Evolutionary conservation across 192 early-diverging fungal genomes (phyloP).

Genomic region (Podila horticola): DNA sequence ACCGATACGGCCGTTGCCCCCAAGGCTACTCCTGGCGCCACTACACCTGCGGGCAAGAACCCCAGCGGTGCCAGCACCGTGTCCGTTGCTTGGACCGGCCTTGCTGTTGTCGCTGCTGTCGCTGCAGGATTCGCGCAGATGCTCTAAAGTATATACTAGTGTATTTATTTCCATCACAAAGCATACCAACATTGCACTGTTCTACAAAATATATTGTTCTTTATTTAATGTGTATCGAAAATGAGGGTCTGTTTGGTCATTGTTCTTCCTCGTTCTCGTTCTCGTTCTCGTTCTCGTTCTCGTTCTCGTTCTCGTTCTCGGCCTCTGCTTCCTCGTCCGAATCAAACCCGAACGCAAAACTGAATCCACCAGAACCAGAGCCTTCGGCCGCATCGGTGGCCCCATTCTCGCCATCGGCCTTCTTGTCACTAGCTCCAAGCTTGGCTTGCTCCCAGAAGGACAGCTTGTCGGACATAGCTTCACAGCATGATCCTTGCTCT

Average conservation of each 20-base stretch:
- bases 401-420: background rate
- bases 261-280: slow-evolving; percentile 14
- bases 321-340: slow-evolving; percentile 31
- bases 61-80: no score
- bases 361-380: slow-evolving; percentile 17
- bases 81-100: no score
- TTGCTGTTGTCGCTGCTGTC: background rate
- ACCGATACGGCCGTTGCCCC: slow-evolving; percentile 49
- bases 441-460: slow-evolving; percentile 52
- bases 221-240: no score
- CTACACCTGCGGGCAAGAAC: no score
- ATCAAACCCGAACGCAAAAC: slow-evolving; percentile 39
- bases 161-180: no score
- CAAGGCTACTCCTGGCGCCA: no score
- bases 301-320: slow-evolving; percentile 15
- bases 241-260: background rate
- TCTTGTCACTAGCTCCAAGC: background rate
- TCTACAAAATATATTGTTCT: no score
- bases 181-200: no score
- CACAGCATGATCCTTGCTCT: background rate
- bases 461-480: slow-evolving; percentile 10
- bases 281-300: slow-evolving; percentile 14
- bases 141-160: background rate
- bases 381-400: background rate
- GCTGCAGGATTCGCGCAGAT: background rate